Evolutionary conservation across 768 basidiomycete species (phyloP), one percentile per base, ranked within the genome.

Genomic region (Mycena galericulata): DNA sequence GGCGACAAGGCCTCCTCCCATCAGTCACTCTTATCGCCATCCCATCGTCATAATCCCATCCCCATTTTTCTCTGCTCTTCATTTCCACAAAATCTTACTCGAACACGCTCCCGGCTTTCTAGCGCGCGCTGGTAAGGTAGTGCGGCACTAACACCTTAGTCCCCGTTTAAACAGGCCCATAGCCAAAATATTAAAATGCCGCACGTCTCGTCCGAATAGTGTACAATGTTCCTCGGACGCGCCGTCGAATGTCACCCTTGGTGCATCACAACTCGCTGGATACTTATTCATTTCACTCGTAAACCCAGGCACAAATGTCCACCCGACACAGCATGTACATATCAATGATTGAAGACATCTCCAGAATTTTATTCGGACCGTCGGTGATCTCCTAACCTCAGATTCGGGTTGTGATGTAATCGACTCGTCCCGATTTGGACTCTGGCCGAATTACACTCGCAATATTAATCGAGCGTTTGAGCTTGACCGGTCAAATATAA

Each of bases 1-100:
- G 41, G 10, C 46, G 53, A 57, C 72, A 34, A 53, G 58, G 56
- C 64, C 67, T 74, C 79, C 76, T 81, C 76, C 80, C 84, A 87
- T 85, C 85, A 86, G 80, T 85, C 84, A 84, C 82, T 79, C 79
- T 84, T 85, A 85, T 85, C 86, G 77, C 75, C 79, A 79, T 80
- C 79, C 67, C 61, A 68, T 67, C 66, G 38, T 26, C 54, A 65
- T 47, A 29, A 36, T 36, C 6, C 60, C 75, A 65, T 70, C 60
- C 50, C 67, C 66, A 49, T 67, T 67, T 29, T 27, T 29, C 24
- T n/a, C n/a, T n/a, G n/a, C 34, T 54, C 62, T 14, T 5, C 61
- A 14, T 38, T 18, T 11, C 30, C 41, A 32, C 15, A 12, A 17
- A 24, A 8, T 15, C 15, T 55, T 40, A 38, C 14, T 41, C 8